Base-by-base conservation (phyloP, 2,329 filamentous ascomycete genomes). In the Penicillium aurantiogriseum region DNA sequence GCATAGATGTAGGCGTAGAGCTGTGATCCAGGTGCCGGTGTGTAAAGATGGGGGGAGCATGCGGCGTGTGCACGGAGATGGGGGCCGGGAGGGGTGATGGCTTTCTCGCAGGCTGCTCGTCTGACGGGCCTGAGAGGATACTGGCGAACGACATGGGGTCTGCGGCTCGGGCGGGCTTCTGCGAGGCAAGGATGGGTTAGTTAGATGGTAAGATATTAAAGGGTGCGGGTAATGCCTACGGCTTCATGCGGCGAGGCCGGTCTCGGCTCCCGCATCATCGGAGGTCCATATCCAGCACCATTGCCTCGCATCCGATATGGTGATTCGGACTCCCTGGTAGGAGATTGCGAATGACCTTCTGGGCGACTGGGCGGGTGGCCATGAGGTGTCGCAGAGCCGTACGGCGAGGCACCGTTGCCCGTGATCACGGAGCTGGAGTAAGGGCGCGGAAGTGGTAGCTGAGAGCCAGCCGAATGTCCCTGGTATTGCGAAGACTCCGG, bases 131-230 rank as follows among this genome's bases (percentile, higher is more conserved):
- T 4, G 91, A 93, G 43, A 97, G 87, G 58, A 97, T 95, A 72
- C 92, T 97, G 64, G 91, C 94, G 70, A 97, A 94, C 5, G 92
- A 94, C 92, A 97, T 97, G 52, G 92, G 89, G 72, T 96, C 90
- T 57, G 88, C 88, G 40, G 88, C 82, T 72, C 92, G 87, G 65
- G 85, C 86, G 1, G 89, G 85, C 49, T 88, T 89, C 84, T 92
- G 73, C 36, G 63, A 48, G 43, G 15, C 9, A 44, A 25, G 21
- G 2, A 29, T 54, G 42, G 55, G 40, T 72, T 53, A 69, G 67
- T 59, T 58, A 59, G 52, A 46, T 45, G 45, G 23, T 36, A 54
- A 11, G 29, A 17, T 19, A 27, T 38, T 39, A 13, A 17, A n/a
- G 15, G 7, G 25, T 33, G 4, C 2, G 13, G 42, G 38, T 38